These are phyloP conservation scores for Cinnamomum micranthum DNA, from an alignment of 164 flowering plant species.

Conservation along the genomic window DNA sequence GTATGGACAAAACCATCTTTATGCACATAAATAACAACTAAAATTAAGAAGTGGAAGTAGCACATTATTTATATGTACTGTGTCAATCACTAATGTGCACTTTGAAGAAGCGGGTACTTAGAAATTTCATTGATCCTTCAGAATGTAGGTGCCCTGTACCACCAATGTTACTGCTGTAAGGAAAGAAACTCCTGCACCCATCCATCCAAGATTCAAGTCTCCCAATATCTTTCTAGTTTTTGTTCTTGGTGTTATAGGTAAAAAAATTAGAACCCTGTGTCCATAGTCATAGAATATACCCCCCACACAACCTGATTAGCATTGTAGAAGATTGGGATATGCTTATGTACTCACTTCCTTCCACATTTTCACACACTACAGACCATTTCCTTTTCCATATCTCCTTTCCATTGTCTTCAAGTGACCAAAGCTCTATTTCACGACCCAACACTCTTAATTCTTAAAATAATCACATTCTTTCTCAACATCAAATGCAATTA, in stretches of 20 bases:
- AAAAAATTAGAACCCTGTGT: neutral
- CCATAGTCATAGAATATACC: neutral
- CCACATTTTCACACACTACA: neutral
- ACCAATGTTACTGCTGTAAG: neutral
- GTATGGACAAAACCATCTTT: too few relatives aligned
- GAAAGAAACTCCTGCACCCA: neutral
- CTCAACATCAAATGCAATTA: conserved; percentile 4
- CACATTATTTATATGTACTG: too few relatives aligned
- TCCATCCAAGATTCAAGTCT: neutral
- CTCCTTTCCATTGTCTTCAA: neutral
- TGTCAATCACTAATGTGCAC: too few relatives aligned
- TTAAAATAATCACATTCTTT: neutral
- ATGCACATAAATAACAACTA: too few relatives aligned
- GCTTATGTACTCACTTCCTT: neutral
- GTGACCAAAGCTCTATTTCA: neutral
- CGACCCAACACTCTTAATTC: neutral
- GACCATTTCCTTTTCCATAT: neutral
- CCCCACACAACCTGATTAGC: neutral
- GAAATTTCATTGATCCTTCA: too few relatives aligned
- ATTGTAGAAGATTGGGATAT: neutral
- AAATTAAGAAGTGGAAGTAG: too few relatives aligned
- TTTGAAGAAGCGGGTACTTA: too few relatives aligned
- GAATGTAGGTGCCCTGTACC: neutral
- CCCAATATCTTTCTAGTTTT: neutral
- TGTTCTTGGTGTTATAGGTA: neutral